Percentiles rank a stretch among this genome's conserved stretches.
Conservation (phyloP, 129 eudicot genomes). For the Daucus carota region DNA sequence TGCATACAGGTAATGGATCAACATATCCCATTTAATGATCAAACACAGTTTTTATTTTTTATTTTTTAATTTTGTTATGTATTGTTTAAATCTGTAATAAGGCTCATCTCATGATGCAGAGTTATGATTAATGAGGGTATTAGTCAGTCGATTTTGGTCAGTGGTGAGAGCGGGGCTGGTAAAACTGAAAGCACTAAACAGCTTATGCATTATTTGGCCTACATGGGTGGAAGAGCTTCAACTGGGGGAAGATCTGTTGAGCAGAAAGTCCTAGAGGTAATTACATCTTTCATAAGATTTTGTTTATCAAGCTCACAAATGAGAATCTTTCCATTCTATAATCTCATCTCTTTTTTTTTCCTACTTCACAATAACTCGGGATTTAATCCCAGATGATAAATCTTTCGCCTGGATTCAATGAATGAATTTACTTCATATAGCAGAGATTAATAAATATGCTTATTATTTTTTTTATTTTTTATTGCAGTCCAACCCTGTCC, state of each 20-base stretch:
- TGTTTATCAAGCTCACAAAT: neutral
- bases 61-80: no score
- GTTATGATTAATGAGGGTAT: constrained; percentile 92
- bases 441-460: neutral
- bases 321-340: constrained; percentile 1
- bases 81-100: neutral
- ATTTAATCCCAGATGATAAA: no score
- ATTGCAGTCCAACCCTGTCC: constrained; percentile 95
- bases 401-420: no score
- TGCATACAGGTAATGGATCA: constrained; percentile 65
- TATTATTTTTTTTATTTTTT: constrained; percentile 16
- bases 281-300: neutral
- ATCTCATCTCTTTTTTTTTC: no score
- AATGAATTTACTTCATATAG: neutral
- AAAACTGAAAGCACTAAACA: constrained; percentile 96
- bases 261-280: constrained; percentile 95
- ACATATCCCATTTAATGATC: constrained; percentile 1
- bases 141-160: constrained; percentile 97
- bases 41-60: neutral
- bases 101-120: constrained; percentile 39
- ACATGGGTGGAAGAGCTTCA: constrained; percentile 95
- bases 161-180: constrained; percentile 99
- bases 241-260: constrained; percentile 89
- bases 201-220: constrained; percentile 97
- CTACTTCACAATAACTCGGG: no score